Conservation (phyloP, 2,329 filamentous ascomycete genomes). For the Hypoxylon sp. region DNA sequence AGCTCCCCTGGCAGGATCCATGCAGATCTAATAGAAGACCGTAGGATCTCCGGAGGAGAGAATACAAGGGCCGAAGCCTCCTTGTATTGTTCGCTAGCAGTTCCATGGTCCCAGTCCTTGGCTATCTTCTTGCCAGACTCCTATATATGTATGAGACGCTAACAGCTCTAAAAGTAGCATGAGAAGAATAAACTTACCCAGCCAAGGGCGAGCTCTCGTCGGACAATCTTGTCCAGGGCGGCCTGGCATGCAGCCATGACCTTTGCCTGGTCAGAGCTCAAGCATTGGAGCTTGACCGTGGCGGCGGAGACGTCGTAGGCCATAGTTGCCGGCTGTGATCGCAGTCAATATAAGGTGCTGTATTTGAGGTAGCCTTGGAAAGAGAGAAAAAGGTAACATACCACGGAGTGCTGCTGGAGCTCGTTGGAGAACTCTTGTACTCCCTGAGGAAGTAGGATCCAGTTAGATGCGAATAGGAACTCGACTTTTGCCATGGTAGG, state of each 20-base stretch:
- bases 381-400: conserved; percentile 18
- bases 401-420: conserved; percentile 29
- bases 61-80: conserved; percentile 19
- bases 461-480: conserved; percentile 42
- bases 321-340: conserved; percentile 18
- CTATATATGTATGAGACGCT: conserved; percentile 23
- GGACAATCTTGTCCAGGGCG: conserved; percentile 24
- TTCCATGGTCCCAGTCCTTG: background rate
- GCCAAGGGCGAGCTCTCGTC: conserved; percentile 10
- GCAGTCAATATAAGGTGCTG: conserved; percentile 1
- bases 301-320: conserved; percentile 9
- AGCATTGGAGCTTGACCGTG: conserved; percentile 16
- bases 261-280: conserved; percentile 5
- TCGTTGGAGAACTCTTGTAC: conserved; percentile 35
- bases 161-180: background rate
- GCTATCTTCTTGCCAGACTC: conserved; percentile 14
- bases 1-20: conserved; percentile 36
- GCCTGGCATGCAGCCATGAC: conserved; percentile 21
- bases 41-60: conserved; percentile 37
- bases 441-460: conserved; percentile 37
- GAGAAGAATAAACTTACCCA: conserved; percentile 12
- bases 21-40: conserved; percentile 8
- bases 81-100: background rate
- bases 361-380: background rate
- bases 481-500: conserved; percentile 11